phyloP scores from a whole-genome alignment of 176 grass and related monocot species.

The Oryza brachyantha region DNA sequence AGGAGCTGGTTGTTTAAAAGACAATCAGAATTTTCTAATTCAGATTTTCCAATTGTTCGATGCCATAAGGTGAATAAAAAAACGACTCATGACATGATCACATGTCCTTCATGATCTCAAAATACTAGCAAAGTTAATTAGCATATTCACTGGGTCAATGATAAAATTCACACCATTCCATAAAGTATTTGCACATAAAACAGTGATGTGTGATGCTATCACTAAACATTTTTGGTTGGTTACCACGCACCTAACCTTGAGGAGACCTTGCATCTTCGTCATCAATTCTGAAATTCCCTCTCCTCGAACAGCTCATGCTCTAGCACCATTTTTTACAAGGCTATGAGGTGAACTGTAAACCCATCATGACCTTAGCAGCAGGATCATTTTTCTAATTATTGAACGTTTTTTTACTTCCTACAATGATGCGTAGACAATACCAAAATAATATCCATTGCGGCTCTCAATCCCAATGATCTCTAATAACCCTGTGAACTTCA shows the following conservation, averaged over 20 bases:
- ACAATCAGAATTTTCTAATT: neutral
- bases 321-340: neutral
- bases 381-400: neutral
- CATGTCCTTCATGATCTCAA: neutral
- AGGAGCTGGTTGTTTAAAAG: constrained; percentile 1
- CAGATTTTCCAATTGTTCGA: neutral
- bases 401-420: neutral
- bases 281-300: neutral
- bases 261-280: neutral
- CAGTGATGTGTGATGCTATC: neutral
- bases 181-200: neutral
- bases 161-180: neutral
- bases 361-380: neutral
- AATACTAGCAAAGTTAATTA: neutral
- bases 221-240: neutral
- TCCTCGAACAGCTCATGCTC: constrained; percentile 10
- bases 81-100: neutral
- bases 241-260: constrained; percentile 12
- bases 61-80: constrained; percentile 15
- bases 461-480: neutral
- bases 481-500: neutral
- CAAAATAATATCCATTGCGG: neutral
- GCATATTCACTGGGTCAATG: neutral
- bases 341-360: neutral
- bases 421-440: neutral